A percentile compares a stretch with the other conserved stretches of the same genome.
Evolutionary conservation across 176 grass and related monocot species (phyloP).

Genomic region (Tuctoria greenei): DNA sequence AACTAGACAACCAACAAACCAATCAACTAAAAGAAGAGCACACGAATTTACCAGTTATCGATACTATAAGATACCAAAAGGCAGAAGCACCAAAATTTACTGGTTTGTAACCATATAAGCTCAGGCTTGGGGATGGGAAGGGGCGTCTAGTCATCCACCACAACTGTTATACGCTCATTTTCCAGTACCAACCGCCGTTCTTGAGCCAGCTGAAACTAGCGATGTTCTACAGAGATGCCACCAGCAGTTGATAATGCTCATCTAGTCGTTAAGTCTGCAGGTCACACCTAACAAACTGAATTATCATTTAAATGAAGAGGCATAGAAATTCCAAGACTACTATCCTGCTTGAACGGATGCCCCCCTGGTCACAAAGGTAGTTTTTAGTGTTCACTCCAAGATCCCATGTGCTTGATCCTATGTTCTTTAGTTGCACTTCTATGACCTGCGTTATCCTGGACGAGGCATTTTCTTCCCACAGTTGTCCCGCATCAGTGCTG

Average conservation of each 20-base stretch:
- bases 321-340: neutral
- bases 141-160: conserved; percentile 39
- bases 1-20: conserved; percentile 31
- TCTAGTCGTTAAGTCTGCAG: neutral
- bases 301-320: conserved; percentile 23
- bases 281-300: neutral
- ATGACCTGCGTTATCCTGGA: conserved; percentile 3
- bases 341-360: neutral
- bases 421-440: conserved; percentile 5
- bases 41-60: conserved; percentile 8
- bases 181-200: neutral
- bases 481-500: conserved; percentile 27
- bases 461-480: conserved; percentile 19
- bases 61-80: conserved; percentile 12
- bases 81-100: conserved; percentile 18
- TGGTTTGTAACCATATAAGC: conserved; percentile 21
- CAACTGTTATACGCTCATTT: neutral
- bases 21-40: neutral
- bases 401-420: conserved; percentile 2
- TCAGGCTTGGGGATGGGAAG: conserved; percentile 9
- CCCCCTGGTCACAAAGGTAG: neutral
- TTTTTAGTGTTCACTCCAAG: conserved; percentile 8
- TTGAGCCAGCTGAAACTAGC: neutral
- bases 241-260: neutral
- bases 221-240: neutral